Conservation (phyloP, 441 rosid genomes). For the Adansonia rubrostipa region DNA sequence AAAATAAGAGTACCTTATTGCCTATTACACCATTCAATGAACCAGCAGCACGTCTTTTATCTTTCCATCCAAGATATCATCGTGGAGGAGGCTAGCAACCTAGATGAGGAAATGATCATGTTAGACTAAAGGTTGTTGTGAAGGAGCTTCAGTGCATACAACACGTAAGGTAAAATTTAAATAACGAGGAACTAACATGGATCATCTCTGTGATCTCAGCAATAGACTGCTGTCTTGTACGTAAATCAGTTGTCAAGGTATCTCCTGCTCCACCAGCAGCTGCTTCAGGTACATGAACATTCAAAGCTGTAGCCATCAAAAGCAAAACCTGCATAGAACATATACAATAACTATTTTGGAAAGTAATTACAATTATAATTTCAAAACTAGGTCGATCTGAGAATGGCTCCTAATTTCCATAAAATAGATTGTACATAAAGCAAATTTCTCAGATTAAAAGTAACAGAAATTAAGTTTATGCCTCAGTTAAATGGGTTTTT, state of each 20-base stretch:
- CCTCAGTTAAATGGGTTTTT: not conserved
- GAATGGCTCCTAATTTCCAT: not conserved
- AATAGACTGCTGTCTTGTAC: slow-evolving; percentile 75
- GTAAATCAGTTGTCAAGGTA: slow-evolving; percentile 54
- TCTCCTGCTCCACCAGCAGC: slow-evolving; percentile 40
- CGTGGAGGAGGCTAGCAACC: slow-evolving; percentile 99
- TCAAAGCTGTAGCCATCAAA: slow-evolving; percentile 89
- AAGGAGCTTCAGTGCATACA: slow-evolving; percentile 7
- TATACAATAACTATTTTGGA: slow-evolving; percentile 1
- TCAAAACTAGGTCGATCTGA: not conserved
- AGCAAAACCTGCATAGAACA: slow-evolving; percentile 69
- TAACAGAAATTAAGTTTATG: not conserved
- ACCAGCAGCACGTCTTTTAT: slow-evolving; percentile 90
- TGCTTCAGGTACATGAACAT: slow-evolving; percentile 54
- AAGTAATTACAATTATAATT: slow-evolving; percentile 1
- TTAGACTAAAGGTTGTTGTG: slow-evolving; percentile 13
- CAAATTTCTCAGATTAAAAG: not conserved
- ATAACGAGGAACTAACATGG: slow-evolving; percentile 62
- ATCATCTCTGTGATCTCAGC: slow-evolving; percentile 99
- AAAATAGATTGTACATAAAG: not conserved
- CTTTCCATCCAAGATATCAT: slow-evolving; percentile 97
- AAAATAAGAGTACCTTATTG: slow-evolving; percentile 65
- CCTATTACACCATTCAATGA: slow-evolving; percentile 92
- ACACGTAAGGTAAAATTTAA: slow-evolving; percentile 18
- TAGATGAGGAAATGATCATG: slow-evolving; percentile 37